Conservation (phyloP, 164 flowering plant genomes). For the Hamamelis virginiana region DNA sequence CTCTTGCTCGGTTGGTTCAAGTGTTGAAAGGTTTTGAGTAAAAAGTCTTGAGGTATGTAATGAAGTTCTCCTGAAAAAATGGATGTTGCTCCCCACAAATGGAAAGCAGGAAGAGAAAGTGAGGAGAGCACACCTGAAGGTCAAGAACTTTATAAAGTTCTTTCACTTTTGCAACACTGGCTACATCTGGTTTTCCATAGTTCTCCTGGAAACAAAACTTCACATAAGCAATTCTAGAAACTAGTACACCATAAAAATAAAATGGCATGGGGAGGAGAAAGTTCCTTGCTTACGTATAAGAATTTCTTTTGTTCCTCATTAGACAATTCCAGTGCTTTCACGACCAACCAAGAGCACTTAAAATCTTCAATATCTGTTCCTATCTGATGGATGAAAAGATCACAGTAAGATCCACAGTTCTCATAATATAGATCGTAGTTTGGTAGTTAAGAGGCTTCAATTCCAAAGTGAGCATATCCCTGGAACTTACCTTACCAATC, state of each 20-base stretch:
- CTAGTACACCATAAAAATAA: background rate
- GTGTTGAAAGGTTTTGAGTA: too few relatives aligned
- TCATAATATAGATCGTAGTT: background rate
- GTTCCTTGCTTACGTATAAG: slow-evolving; percentile 45
- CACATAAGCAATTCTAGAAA: background rate
- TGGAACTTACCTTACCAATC: slow-evolving; percentile 83
- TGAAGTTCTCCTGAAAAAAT: too few relatives aligned
- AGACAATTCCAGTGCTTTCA: slow-evolving; percentile 75
- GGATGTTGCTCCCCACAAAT: background rate
- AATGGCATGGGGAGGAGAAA: background rate
- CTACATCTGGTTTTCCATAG: slow-evolving; percentile 73
- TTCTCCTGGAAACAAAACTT: slow-evolving; percentile 54
- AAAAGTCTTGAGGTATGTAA: too few relatives aligned
- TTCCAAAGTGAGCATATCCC: background rate
- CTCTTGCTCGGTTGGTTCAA: too few relatives aligned
- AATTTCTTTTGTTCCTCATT: slow-evolving; percentile 71
- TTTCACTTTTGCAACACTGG: slow-evolving; percentile 73
- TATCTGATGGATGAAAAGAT: slow-evolving; percentile 44
- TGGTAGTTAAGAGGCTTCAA: background rate
- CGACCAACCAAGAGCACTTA: slow-evolving; percentile 96
- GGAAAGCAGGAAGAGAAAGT: background rate
- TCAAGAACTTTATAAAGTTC: slow-evolving; percentile 69
- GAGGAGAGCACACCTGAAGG: slow-evolving; percentile 56
- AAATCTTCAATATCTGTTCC: slow-evolving; percentile 97
- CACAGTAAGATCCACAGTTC: background rate